Evolutionary conservation across 768 basidiomycete genomes (phyloP).

Genomic region (Trametes coccinea): DNA sequence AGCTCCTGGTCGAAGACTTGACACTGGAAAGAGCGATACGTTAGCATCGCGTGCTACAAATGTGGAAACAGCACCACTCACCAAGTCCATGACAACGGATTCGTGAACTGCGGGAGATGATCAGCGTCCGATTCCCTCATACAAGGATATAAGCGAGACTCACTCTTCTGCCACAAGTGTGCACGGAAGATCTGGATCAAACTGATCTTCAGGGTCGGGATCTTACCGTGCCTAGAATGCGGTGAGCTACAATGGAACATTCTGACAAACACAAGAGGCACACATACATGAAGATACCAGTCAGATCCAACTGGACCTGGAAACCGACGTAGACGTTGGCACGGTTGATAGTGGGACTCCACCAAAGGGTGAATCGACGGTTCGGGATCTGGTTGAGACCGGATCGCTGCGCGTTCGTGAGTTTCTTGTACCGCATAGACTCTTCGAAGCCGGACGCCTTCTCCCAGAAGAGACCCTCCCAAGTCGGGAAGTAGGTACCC

Average conservation of each 20-base stretch:
- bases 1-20: slow-evolving; percentile 99
- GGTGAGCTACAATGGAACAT: slow-evolving; percentile 10
- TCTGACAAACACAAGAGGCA: not conserved
- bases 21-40: slow-evolving; percentile 50
- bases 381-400: slow-evolving; percentile 98
- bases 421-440: slow-evolving; percentile 93
- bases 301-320: slow-evolving; percentile 98
- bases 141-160: slow-evolving; percentile 36
- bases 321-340: slow-evolving; percentile 99
- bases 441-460: slow-evolving; percentile 97
- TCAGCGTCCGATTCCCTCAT: slow-evolving; percentile 25
- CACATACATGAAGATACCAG: slow-evolving; percentile 87
- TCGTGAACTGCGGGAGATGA: slow-evolving; percentile 63
- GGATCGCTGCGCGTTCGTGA: slow-evolving; percentile 97
- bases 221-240: slow-evolving; percentile 84
- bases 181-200: slow-evolving; percentile 99
- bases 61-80: slow-evolving; percentile 32
- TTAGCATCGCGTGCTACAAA: not conserved
- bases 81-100: slow-evolving; percentile 90
- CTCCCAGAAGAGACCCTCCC: slow-evolving; percentile 99
- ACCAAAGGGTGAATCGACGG: slow-evolving; percentile 99
- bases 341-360: slow-evolving; percentile 98
- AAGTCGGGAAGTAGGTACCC: slow-evolving; percentile 96
- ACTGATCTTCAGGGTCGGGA: slow-evolving; percentile 96
- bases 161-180: slow-evolving; percentile 99